These are phyloP conservation scores for Ettlia oleoabundans DNA, from an alignment of 139 green algal species.

Conservation along the genomic window DNA sequence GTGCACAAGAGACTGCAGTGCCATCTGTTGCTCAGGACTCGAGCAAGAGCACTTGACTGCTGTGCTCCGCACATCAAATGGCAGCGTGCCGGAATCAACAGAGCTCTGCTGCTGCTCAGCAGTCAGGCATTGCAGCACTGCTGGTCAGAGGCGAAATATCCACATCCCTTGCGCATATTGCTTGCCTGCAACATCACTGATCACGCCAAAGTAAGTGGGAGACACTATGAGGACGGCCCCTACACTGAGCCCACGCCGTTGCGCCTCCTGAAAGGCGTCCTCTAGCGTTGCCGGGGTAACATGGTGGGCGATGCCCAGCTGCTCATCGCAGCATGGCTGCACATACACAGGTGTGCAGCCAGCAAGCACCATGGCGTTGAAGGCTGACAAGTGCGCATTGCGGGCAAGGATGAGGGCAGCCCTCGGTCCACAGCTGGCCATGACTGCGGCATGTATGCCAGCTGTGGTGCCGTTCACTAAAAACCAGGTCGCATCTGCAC, in stretches of 20 bases:
- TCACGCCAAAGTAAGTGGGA: conserved; percentile 89
- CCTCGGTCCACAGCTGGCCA: conserved; percentile 67
- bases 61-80: too few relatives aligned
- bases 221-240: conserved; percentile 82
- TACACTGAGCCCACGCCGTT: not conserved
- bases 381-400: conserved; percentile 87
- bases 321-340: conserved; percentile 51
- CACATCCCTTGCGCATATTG: too few relatives aligned
- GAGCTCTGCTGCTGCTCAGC: too few relatives aligned
- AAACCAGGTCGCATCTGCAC: conserved; percentile 81
- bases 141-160: too few relatives aligned
- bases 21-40: too few relatives aligned
- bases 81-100: too few relatives aligned
- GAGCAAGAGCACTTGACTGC: too few relatives aligned
- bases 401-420: conserved; percentile 77
- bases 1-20: too few relatives aligned
- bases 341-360: conserved; percentile 51
- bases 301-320: conserved; percentile 63
- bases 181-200: conserved; percentile 63
- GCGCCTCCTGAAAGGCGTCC: conserved; percentile 46
- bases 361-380: conserved; percentile 76
- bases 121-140: too few relatives aligned
- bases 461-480: conserved; percentile 92
- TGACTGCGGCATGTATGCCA: conserved; percentile 78
- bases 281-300: conserved; percentile 59